Evolutionary conservation across 108 stramenopile species (phyloP).

Genomic region (Conticribra weissflogii): DNA sequence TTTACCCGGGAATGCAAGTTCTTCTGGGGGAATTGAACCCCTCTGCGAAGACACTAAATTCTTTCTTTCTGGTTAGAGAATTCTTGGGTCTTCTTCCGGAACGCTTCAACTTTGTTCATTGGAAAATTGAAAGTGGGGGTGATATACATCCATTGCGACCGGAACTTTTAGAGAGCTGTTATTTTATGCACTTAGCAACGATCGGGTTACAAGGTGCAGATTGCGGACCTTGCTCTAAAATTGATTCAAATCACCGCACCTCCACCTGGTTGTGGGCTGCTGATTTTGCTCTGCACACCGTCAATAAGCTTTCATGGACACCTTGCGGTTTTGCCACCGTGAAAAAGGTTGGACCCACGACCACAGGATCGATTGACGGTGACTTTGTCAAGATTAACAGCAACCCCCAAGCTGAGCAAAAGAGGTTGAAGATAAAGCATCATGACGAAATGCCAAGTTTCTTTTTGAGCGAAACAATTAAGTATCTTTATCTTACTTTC

Average conservation of each 20-base stretch:
- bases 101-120: slow-evolving; percentile 77
- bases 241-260: slow-evolving; percentile 18
- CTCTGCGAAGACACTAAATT: slow-evolving; percentile 79
- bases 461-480: slow-evolving; percentile 96
- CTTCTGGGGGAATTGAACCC: slow-evolving; percentile 81
- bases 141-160: slow-evolving; percentile 85
- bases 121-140: slow-evolving; percentile 63
- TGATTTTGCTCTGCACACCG: slow-evolving; percentile 64
- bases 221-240: slow-evolving; percentile 29
- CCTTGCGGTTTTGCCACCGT: slow-evolving; percentile 74
- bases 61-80: slow-evolving; percentile 79
- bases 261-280: slow-evolving; percentile 83
- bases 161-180: slow-evolving; percentile 90
- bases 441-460: slow-evolving; percentile 95
- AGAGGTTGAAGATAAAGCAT: slow-evolving; percentile 31
- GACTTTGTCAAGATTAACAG: slow-evolving; percentile 19
- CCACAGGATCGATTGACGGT: slow-evolving; percentile 50
- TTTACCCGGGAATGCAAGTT: slow-evolving; percentile 94
- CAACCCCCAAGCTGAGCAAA: slow-evolving; percentile 28
- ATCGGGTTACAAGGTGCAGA: slow-evolving; percentile 52
- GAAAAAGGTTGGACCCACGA: slow-evolving; percentile 46
- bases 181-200: slow-evolving; percentile 81
- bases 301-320: slow-evolving; percentile 40
- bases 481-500: slow-evolving; percentile 95
- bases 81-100: slow-evolving; percentile 87